phyloP scores from a whole-genome alignment of 257 asterid species.

The Fraxinus excelsior region DNA sequence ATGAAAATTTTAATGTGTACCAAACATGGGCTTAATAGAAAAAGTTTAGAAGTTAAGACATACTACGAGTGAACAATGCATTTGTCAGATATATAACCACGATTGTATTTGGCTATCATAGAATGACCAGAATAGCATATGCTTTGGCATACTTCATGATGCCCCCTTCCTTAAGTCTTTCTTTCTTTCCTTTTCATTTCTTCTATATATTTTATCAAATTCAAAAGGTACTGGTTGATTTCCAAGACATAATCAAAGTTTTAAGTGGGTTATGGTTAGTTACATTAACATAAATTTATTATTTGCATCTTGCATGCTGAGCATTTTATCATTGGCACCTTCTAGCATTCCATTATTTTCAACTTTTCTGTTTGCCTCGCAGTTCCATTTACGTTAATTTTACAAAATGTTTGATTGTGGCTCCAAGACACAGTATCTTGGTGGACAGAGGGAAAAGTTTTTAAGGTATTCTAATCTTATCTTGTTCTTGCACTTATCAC shows the following conservation, averaged over 20 bases:
- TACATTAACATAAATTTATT: background rate
- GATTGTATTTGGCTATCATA: background rate
- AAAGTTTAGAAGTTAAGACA: background rate
- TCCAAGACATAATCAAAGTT: background rate
- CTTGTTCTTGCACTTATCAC: background rate
- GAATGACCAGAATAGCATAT: constrained; percentile 1
- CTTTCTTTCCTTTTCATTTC: background rate
- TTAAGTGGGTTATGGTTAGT: background rate
- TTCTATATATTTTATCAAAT: background rate
- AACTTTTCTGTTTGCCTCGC: constrained; percentile 35
- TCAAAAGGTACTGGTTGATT: background rate
- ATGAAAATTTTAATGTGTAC: too few relatives aligned
- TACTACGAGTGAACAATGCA: background rate
- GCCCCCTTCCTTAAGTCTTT: background rate
- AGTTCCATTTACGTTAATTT: constrained; percentile 40
- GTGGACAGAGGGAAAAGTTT: constrained; percentile 86
- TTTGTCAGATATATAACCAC: background rate
- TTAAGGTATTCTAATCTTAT: constrained; percentile 56
- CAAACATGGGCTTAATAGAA: too few relatives aligned
- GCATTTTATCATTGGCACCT: background rate
- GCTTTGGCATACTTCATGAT: background rate
- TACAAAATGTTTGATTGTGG: constrained; percentile 77
- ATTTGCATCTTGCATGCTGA: background rate
- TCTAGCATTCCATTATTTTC: constrained; percentile 17
- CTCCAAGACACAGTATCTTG: constrained; percentile 64